A percentile compares a stretch with the other conserved stretches of the same genome.
phyloP scores from a whole-genome alignment of 441 rosid genomes.

The Rhodomyrtus psidioides region DNA sequence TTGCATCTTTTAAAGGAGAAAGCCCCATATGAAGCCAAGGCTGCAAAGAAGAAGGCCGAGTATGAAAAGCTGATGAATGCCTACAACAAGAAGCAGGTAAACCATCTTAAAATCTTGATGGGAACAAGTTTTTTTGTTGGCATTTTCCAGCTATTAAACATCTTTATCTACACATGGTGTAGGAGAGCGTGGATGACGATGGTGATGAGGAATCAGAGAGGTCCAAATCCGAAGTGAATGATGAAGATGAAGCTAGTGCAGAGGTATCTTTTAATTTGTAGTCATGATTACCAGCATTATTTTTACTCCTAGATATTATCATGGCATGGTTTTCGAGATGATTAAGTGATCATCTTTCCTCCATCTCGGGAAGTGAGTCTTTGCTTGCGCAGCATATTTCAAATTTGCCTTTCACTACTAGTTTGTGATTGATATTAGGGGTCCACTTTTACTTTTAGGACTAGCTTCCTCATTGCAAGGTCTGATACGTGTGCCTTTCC shows the following conservation, averaged over 20 bases:
- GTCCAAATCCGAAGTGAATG: conserved; percentile 46
- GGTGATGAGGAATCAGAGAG: conserved; percentile 47
- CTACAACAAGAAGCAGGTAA: conserved; percentile 55
- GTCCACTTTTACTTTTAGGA: not conserved
- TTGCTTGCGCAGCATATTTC: not conserved
- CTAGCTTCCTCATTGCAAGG: not conserved
- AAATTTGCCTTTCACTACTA: not conserved
- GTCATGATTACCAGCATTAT: not conserved
- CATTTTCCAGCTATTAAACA: not conserved
- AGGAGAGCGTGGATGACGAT: conserved; percentile 31
- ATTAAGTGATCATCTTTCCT: not conserved
- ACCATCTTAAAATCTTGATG: not conserved
- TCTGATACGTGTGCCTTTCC: not conserved
- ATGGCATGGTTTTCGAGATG: not conserved
- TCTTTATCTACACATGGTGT: not conserved
- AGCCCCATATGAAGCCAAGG: conserved; percentile 53
- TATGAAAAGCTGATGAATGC: conserved; percentile 51
- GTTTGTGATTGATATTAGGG: not conserved
- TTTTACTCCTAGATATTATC: not conserved
- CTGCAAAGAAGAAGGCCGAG: conserved; percentile 48
- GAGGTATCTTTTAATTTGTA: not conserved
- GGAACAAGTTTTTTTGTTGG: not conserved
- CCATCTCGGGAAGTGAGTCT: not conserved
- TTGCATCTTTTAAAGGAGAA: conserved; percentile 30
- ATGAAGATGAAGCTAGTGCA: conserved; percentile 21